Evolutionary conservation across 2,329 filamentous ascomycete genomes (phyloP).

Genomic region (Fusarium illudens): DNA sequence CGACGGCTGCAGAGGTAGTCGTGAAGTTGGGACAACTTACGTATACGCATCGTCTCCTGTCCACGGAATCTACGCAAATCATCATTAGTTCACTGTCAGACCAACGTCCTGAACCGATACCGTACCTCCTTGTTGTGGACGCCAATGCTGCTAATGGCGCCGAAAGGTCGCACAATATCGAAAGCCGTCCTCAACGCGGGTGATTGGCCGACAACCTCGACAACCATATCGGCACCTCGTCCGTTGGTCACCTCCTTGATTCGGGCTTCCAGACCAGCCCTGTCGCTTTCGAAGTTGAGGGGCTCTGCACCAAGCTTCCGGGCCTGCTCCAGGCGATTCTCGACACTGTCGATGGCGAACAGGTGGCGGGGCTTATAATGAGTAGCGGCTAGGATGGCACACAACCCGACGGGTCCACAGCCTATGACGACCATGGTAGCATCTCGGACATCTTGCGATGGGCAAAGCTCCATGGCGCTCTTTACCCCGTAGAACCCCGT

Average conservation of each 20-base stretch:
- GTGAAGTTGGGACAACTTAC: constrained; percentile 47
- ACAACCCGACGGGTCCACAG: constrained; percentile 86
- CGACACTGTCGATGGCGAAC: constrained; percentile 81
- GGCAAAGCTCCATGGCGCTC: constrained; percentile 75
- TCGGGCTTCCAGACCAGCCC: constrained; percentile 69
- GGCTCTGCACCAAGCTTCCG: constrained; percentile 80
- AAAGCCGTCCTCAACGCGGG: constrained; percentile 75
- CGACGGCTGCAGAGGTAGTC: not conserved
- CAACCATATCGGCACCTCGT: constrained; percentile 83
- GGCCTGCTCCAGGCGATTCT: constrained; percentile 77
- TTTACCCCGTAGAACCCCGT: constrained; percentile 84
- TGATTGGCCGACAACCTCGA: constrained; percentile 79
- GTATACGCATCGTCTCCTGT: constrained; percentile 69
- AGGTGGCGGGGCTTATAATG: constrained; percentile 78
- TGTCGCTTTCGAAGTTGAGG: constrained; percentile 77
- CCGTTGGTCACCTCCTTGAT: constrained; percentile 80
- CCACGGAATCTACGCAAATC: constrained; percentile 68
- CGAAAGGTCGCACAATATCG: constrained; percentile 76
- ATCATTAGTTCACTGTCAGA: constrained; percentile 5
- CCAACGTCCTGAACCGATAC: not conserved
- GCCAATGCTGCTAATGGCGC: constrained; percentile 77
- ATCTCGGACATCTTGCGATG: constrained; percentile 46
- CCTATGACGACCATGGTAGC: constrained; percentile 82
- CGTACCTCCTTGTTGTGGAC: constrained; percentile 77
- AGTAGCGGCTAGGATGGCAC: constrained; percentile 80